Evolutionary conservation across 495 filamentous ascomycete species (phyloP).

Genomic region (Neurospora pannonica): DNA sequence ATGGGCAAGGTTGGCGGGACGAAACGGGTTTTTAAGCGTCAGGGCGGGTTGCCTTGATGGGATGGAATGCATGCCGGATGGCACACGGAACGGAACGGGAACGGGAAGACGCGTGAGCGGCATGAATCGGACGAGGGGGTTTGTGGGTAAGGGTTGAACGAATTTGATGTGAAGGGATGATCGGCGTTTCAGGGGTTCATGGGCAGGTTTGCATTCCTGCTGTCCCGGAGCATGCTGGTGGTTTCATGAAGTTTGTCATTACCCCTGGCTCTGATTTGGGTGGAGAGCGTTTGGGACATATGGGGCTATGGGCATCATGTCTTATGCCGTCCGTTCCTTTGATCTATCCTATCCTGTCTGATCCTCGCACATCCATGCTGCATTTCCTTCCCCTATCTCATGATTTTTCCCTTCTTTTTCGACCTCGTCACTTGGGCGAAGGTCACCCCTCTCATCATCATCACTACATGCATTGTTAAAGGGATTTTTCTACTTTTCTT

Average conservation of each 20-base stretch:
- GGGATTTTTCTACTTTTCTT: background rate
- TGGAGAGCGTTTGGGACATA: background rate
- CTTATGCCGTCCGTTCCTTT: background rate
- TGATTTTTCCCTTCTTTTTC: background rate
- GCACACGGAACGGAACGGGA: background rate
- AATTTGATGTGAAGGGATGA: background rate
- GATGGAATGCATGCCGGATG: background rate
- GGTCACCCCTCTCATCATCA: background rate
- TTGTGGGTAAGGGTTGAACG: background rate
- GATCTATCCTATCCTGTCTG: background rate
- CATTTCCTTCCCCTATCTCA: background rate
- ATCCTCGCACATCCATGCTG: background rate
- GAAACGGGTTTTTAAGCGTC: slow-evolving; percentile 43
- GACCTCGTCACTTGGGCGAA: background rate
- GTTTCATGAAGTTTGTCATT: background rate
- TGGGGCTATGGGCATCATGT: background rate
- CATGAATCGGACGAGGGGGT: background rate
- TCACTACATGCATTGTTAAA: background rate
- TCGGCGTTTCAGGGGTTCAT: background rate
- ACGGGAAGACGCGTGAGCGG: background rate
- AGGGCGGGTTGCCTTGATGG: background rate
- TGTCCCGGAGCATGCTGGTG: background rate
- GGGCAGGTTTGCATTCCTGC: background rate
- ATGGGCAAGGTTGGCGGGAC: slow-evolving; percentile 47
- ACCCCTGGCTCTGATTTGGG: background rate